Evolutionary conservation across 176 grass and related monocot genomes (phyloP).

Genomic region (maize (Zea mays)): DNA sequence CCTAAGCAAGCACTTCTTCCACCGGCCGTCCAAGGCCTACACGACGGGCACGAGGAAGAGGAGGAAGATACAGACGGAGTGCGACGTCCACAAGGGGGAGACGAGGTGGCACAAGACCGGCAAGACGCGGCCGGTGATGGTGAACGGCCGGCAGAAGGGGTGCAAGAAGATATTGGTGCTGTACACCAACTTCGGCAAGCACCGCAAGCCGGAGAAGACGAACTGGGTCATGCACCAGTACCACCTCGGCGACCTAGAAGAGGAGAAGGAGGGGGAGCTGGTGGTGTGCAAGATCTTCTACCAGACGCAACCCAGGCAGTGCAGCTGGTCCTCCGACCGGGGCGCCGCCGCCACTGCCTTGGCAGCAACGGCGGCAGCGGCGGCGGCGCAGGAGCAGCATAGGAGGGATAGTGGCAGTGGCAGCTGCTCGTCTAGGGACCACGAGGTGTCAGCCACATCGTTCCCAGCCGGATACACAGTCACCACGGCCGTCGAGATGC

Average conservation of each 20-base stretch:
- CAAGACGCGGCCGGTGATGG: constrained; percentile 92
- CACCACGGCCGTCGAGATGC: constrained; percentile 57
- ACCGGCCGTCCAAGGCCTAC: constrained; percentile 94
- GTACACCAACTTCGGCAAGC: constrained; percentile 98
- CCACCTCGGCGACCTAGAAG: constrained; percentile 91
- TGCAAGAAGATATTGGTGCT: constrained; percentile 99
- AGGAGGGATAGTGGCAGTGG: constrained; percentile 83
- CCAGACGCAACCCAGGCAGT: constrained; percentile 96
- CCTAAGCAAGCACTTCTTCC: constrained; percentile 99
- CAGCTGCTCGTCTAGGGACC: constrained; percentile 84
- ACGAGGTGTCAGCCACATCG: constrained; percentile 50
- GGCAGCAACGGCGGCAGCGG: not conserved
- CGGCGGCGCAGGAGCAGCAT: constrained; percentile 43
- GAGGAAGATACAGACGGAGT: constrained; percentile 91
- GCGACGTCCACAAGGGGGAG: constrained; percentile 76
- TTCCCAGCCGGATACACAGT: constrained; percentile 46
- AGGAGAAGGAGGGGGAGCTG: constrained; percentile 97
- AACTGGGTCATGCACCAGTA: constrained; percentile 99
- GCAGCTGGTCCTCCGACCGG: constrained; percentile 65
- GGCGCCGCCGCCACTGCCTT: constrained; percentile 14
- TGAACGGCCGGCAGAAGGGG: constrained; percentile 74
- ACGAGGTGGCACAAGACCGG: constrained; percentile 99
- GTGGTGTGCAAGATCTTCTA: constrained; percentile 99
- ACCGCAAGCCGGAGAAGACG: constrained; percentile 94
- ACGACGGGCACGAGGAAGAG: constrained; percentile 96